Base-by-base conservation (phyloP, 306 rosid species). In the Medicago lupulina region DNA sequence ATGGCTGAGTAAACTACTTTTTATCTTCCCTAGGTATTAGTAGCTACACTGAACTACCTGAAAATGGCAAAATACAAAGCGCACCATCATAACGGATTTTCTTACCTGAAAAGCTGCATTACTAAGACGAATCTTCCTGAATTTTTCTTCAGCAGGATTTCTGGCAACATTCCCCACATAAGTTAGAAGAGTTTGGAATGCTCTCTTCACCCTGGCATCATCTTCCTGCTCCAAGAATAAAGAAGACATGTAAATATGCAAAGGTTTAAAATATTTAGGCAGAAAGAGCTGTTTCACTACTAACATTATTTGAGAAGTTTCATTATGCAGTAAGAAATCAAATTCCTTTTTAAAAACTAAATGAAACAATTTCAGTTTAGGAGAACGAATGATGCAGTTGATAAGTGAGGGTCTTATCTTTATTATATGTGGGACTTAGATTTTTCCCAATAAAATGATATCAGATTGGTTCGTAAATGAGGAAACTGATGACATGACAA, bases 151-250 rank as follows among this genome's bases (percentile, higher is more conserved):
- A 55, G 88, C 81, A 0, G 97, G 99, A 82, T 81, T 89, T 81
- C 82, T 86, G 58, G 91, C 96, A 13, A 95, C 96, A 74, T 95
- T 92, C 71, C 93, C 89, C 61, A 95, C 87, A 57, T 90, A 92
- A 36, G 85, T 86, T 18, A 84, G 81, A 80, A 92, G 93, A 53
- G 96, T 90, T 81, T 92, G 93, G 68, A 90, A 92, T 55, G 97
- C 96, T 70, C 28, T 83, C 84, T 74, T 88, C 15, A 90, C 97
- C 84, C 67, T 89, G 58, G 89, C 88, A 74, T 79, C 93, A 44
- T 90, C 90, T 65, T 90, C 90, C 99, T 95, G 82, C 70, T 85
- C 79, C 71, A 71, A 61, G 15, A 64, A 78, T 73, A 72, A 69
- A 51, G 41, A 44, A 23, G 57, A 60, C 19, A 58, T 55, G 60